phyloP scores from a whole-genome alignment of 306 rosid species.

The Casuarina glauca region DNA sequence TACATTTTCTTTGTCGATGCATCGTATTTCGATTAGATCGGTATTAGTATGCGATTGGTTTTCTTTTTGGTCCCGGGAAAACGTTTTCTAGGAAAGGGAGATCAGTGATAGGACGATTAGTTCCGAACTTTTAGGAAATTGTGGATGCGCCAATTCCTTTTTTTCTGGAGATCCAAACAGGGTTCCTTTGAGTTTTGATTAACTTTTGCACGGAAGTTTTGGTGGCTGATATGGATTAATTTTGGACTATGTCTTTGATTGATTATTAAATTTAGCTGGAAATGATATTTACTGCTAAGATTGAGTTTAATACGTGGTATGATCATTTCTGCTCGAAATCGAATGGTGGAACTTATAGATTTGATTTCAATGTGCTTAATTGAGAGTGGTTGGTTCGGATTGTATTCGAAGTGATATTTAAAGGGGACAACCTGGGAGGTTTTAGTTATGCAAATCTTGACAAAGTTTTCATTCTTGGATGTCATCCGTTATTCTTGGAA shows the following conservation, averaged over 20 bases:
- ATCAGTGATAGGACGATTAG: neutral
- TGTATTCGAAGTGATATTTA: neutral
- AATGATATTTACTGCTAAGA: neutral
- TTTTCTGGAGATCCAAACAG: neutral
- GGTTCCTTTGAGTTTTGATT: neutral
- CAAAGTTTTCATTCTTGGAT: neutral
- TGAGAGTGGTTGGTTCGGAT: neutral
- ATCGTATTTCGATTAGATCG: conserved; percentile 26
- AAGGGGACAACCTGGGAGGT: neutral
- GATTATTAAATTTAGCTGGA: neutral
- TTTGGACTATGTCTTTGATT: neutral
- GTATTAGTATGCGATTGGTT: neutral
- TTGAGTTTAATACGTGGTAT: neutral
- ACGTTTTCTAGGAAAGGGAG: neutral
- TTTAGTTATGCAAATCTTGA: neutral
- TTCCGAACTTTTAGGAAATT: neutral
- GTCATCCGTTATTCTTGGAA: neutral
- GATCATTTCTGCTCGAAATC: neutral
- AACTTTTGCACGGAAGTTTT: neutral
- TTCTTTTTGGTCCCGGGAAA: conserved; percentile 9
- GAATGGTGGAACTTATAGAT: neutral
- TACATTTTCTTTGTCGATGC: neutral
- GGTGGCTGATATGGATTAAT: neutral
- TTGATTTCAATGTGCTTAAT: neutral
- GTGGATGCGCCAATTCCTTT: neutral